A percentile compares a stretch with the other conserved stretches of the same genome.
These are phyloP conservation scores for Pythium utonaiense DNA, from an alignment of 352 stramenopile genomes.

Conservation along the genomic window DNA sequence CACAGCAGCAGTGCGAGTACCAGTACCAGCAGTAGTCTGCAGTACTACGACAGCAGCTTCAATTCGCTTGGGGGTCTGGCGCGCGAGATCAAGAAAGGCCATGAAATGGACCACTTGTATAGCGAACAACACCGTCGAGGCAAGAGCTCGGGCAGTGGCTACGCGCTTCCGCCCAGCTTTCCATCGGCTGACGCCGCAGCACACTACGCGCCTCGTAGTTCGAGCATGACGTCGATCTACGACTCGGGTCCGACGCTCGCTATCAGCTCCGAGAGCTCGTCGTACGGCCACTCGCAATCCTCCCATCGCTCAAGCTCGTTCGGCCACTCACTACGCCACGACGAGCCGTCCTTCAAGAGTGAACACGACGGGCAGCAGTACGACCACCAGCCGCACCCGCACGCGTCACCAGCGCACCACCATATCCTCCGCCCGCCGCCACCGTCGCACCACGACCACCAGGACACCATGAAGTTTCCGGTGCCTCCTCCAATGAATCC, in stretches of 20 bases:
- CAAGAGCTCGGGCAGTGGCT: slow-evolving; percentile 6
- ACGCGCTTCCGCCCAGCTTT: slow-evolving; percentile 21
- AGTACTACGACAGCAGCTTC: slow-evolving; percentile 21
- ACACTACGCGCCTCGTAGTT: slow-evolving; percentile 14
- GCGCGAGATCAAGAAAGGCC: slow-evolving; percentile 19
- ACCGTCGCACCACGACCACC: slow-evolving; percentile 25
- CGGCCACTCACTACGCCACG: slow-evolving; percentile 18
- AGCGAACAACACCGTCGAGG: slow-evolving; percentile 10
- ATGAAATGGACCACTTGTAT: slow-evolving; percentile 20
- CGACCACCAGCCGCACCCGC: slow-evolving; percentile 28
- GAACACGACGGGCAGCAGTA: slow-evolving; percentile 22
- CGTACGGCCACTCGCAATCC: slow-evolving; percentile 3
- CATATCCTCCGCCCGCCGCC: slow-evolving; percentile 56
- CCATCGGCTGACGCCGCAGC: slow-evolving; percentile 13
- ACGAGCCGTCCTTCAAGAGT: slow-evolving; percentile 24
- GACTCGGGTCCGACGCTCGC: slow-evolving; percentile 17
- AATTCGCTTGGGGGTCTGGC: slow-evolving; percentile 15
- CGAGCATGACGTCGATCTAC: slow-evolving; percentile 16
- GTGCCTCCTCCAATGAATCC: slow-evolving; percentile 64
- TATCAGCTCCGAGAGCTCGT: slow-evolving; percentile 25
- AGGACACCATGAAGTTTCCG: slow-evolving; percentile 48
- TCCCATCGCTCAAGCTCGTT: slow-evolving; percentile 6
- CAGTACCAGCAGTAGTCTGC: not conserved
- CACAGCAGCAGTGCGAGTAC: slow-evolving; percentile 8
- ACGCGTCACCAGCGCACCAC: slow-evolving; percentile 25